Base-by-base conservation (phyloP, 805 yeast species). In the Wickerhamiella azymoides region DNA sequence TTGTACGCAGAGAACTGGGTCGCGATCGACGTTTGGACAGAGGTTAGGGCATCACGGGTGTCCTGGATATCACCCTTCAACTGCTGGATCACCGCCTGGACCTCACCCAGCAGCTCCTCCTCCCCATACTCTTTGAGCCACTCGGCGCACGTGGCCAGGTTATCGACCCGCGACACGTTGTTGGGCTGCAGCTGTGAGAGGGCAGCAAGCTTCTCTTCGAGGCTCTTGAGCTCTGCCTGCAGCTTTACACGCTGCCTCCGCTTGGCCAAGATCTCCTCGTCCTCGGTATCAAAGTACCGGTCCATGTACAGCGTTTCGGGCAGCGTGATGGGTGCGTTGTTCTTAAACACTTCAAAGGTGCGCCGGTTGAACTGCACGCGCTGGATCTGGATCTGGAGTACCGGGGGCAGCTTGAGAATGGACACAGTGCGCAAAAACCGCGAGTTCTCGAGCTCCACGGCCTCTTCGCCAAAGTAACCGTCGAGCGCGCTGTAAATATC, bases 401-500 rank as follows among this genome's bases (percentile, higher is more conserved):
- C 74, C 5, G 79, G 77, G 0, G 98, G 98, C 17, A 85, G 64
- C 47, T 76, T 71, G 9, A 75, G 70, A 3, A 89, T 73, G 0
- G 88, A 75, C 40, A 88, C 72, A 0, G 82, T 73, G 58, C 93
- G 75, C 53, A 78, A 76, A 5, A 82, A 89, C 21, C 71, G 69
- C 1, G 86, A 94, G 50, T 79, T 81, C 36, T 69, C 76, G 53
- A 84, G 64, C 1, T 69, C 72, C 10, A 86, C 70, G 16, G 74
- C 60, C 52, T 84, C 95, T 45, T 80, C 86, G 39, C 68, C 71
- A 58, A 88, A 88, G 55, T 79, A 83, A 14, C 77, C 74, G 61
- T 92, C 97, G 44, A 92, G 69, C 0, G 96, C 92, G 60, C 84
- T 96, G 59, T 92, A 89, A 13, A 89, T 74, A 58, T 83, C 83